Conservation (phyloP, 768 basidiomycete species). For the Collybiopsis confluens region DNA sequence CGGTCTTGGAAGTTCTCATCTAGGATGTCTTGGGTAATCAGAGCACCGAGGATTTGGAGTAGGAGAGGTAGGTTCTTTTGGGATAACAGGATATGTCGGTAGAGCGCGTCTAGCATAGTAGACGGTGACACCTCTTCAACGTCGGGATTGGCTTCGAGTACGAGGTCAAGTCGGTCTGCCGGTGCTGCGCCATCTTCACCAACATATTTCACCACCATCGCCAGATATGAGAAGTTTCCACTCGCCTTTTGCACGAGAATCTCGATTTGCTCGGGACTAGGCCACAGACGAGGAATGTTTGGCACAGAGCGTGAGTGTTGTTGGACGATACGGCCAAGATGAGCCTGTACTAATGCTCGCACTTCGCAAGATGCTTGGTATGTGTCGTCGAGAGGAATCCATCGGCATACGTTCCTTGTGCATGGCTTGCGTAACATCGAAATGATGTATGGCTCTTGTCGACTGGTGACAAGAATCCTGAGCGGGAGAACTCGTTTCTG, state of each 20-base stretch:
- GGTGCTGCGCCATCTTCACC: neutral
- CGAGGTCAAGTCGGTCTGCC: neutral
- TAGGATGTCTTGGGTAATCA: neutral
- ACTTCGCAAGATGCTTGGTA: slow-evolving; percentile 14
- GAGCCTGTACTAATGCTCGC: slow-evolving; percentile 11
- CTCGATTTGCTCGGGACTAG: slow-evolving; percentile 13
- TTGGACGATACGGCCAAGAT: slow-evolving; percentile 10
- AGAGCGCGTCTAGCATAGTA: neutral
- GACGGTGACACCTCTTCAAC: neutral
- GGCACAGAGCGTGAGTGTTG: slow-evolving; percentile 4
- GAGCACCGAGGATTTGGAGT: neutral
- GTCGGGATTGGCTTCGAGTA: neutral
- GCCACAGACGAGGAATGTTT: slow-evolving; percentile 13
- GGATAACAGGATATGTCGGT: neutral
- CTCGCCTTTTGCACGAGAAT: slow-evolving; percentile 12
- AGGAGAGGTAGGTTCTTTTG: neutral
- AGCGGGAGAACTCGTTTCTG: slow-evolving; percentile 11
- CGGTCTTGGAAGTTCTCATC: neutral
- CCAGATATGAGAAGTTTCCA: neutral
- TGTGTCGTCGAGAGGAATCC: neutral
- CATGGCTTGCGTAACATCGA: slow-evolving; percentile 1
- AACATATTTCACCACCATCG: neutral
- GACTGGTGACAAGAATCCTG: slow-evolving; percentile 21
- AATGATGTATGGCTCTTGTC: slow-evolving; percentile 21
- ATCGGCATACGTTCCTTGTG: neutral